Conservation (phyloP, 306 rosid genomes). For the Vachellia collinsii region DNA sequence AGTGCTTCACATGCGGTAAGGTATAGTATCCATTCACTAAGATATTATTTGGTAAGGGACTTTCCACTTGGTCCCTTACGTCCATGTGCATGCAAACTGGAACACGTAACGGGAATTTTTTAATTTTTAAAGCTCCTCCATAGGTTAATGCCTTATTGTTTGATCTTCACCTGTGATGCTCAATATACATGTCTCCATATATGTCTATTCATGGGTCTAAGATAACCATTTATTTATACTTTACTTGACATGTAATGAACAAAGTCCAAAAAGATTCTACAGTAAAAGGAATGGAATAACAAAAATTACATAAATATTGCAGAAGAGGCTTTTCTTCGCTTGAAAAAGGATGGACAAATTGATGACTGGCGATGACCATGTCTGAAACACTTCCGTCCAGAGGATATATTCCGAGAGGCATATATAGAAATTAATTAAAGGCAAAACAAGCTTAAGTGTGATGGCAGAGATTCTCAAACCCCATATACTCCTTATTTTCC, state of each 20-base stretch:
- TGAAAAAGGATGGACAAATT: constrained; percentile 31
- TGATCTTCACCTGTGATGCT: not conserved
- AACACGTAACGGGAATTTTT: too few species aligned
- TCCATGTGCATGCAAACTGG: too few species aligned
- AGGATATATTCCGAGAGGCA: not conserved
- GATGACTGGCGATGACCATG: constrained; percentile 8
- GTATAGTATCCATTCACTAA: not conserved
- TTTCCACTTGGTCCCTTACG: too few species aligned
- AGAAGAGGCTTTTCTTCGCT: constrained; percentile 22
- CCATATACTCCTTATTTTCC: constrained; percentile 76
- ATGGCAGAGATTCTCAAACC: constrained; percentile 65
- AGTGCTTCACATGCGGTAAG: not conserved
- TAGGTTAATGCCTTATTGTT: too few species aligned
- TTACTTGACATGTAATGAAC: not conserved
- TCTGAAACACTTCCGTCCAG: not conserved
- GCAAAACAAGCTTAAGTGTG: constrained; percentile 37
- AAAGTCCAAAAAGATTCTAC: constrained; percentile 15
- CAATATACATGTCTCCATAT: not conserved
- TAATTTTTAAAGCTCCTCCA: too few species aligned
- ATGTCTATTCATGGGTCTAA: not conserved
- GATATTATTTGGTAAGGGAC: too few species aligned
- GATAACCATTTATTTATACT: not conserved
- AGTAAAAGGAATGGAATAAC: constrained; percentile 27
- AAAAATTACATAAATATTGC: constrained; percentile 17
- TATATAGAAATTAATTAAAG: not conserved